Evolutionary conservation across 257 asterid genomes (phyloP).

Genomic region (Galeopsis tetrahit): DNA sequence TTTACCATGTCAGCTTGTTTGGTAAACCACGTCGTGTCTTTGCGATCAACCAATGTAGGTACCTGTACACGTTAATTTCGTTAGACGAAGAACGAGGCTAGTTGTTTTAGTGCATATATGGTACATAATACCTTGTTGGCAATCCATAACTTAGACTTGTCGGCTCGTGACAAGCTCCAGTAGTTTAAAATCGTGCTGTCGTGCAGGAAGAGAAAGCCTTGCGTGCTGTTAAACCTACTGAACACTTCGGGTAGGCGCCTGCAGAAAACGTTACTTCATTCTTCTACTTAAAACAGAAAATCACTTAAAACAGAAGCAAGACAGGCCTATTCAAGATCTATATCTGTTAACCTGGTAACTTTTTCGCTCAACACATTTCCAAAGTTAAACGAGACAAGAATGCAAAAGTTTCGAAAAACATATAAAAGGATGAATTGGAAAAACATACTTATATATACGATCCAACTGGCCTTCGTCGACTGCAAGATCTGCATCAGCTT

Average conservation of each 20-base stretch:
- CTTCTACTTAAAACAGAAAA: not conserved
- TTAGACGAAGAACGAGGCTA: not conserved
- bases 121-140: conserved; percentile 51
- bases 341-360: not conserved
- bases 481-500: conserved; percentile 64
- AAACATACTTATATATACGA: conserved; percentile 58
- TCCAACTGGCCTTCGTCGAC: conserved; percentile 63
- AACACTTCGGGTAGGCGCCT: conserved; percentile 46
- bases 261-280: not conserved
- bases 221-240: conserved; percentile 40
- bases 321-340: not conserved
- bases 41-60: conserved; percentile 34
- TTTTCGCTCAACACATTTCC: not conserved
- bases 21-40: conserved; percentile 41
- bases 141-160: conserved; percentile 52
- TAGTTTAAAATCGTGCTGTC: conserved; percentile 50
- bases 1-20: conserved; percentile 49
- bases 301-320: not conserved
- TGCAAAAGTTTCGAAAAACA: not conserved
- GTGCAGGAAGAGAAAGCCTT: conserved; percentile 50
- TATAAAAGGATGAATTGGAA: conserved; percentile 10
- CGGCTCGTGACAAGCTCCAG: conserved; percentile 53
- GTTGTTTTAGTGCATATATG: not conserved
- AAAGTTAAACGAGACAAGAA: not conserved
- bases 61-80: conserved; percentile 32